phyloP scores from a whole-genome alignment of 164 flowering plant genomes.

The Aristolochia californica region DNA sequence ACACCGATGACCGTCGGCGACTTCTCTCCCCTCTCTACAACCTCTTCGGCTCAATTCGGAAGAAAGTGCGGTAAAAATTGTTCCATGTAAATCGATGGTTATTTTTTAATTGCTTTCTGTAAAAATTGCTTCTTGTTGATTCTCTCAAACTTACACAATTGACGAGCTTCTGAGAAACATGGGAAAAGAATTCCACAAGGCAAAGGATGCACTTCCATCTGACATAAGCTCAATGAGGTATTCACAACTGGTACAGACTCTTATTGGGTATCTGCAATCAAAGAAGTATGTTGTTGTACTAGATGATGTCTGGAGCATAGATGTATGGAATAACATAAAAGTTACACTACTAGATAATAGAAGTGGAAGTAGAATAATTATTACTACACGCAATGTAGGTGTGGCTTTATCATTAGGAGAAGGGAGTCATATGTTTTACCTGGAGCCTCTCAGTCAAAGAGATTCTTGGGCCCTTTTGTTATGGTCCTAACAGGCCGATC shows the following conservation, averaged over 20 bases:
- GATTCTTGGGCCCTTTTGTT: conserved; percentile 4
- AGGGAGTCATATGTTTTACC: not conserved
- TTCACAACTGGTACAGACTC: conserved; percentile 12
- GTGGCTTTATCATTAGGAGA: no score
- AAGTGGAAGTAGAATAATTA: conserved; percentile 19
- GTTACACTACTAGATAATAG: conserved; percentile 11
- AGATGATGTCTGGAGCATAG: no score
- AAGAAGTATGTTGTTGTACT: no score
- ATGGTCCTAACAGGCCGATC: no score
- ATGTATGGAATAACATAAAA: conserved; percentile 8
- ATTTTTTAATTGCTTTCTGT: no score
- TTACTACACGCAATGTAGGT: conserved; percentile 24
- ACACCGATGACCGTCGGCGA: no score
- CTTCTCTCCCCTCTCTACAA: no score
- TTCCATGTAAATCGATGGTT: no score
- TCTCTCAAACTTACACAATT: conserved; percentile 14
- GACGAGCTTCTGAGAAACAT: conserved; percentile 16
- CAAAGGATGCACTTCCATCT: conserved; percentile 4
- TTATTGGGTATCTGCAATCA: conserved; percentile 12
- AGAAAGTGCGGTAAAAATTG: no score
- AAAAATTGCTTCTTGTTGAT: no score
- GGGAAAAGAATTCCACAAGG: conserved; percentile 13
- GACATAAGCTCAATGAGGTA: conserved; percentile 10
- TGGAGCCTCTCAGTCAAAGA: not conserved
- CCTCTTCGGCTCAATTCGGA: no score